Evolutionary conservation across 2,329 filamentous ascomycete genomes (phyloP), one percentile per base, ranked within the genome.

Genomic region (Fusarium longipes): DNA sequence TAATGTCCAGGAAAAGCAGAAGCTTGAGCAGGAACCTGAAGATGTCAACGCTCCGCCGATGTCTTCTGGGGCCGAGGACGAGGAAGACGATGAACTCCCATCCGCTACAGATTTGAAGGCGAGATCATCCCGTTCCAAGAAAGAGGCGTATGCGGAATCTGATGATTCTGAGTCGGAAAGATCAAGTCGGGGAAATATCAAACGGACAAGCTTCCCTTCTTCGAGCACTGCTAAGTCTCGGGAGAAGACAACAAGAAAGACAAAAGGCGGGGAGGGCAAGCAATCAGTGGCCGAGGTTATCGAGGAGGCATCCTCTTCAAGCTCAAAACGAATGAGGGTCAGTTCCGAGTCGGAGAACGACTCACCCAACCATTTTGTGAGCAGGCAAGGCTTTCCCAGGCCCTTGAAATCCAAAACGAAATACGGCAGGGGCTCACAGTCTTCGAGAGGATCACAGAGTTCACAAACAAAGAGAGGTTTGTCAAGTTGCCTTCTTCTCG

Each of bases 171-270:
- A 70, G 22, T 71, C 76, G 30, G 71, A 77, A 22, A 56, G 55
- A 25, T 64, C 56, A 30, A 57, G 59, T n/a, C 64, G 68, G 6
- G 77, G 70, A 17, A 63, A 74, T 50, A 82, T 83, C 25, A 73
- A 65, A 35, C 66, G 63, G 10, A 80, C 77, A n/a, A 57, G 30
- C 14, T 82, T 82, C 40, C 24, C 40, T 4, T 30, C 43, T 20
- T 25, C 56, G n/a, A 32, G 39, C 24, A 17, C 51, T 33, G 45
- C 33, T 7, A 64, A 47, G 17, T 20, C 36, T 29, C 55, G 40
- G 12, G 65, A 50, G 36, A 58, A 36, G 18, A 27, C 33, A 30
- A 35, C 24, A 14, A 64, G 50, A 36, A 59, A 45, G 15, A 40
- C 53, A 24, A 55, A 52, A 27, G 44, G 57, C 24, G 38, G 53